These are phyloP conservation scores for Tetraselmis chui DNA, from an alignment of 139 green algal genomes.

Conservation along the genomic window DNA sequence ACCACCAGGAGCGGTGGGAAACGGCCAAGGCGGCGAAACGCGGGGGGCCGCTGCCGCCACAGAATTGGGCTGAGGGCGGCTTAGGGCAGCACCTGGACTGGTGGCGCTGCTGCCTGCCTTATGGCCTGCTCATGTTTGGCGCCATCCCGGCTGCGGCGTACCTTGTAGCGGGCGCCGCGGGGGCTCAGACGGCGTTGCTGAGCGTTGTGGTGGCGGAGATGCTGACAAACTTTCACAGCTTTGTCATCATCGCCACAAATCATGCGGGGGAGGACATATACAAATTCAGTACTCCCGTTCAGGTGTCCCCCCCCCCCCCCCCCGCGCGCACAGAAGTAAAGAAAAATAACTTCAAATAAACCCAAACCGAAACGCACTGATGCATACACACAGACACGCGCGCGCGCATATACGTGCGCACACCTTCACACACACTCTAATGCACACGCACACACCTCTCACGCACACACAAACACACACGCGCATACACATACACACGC, in stretches of 20 bases:
- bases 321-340: no score
- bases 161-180: constrained; percentile 7
- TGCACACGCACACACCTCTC: no score
- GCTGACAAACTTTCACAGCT: constrained; percentile 29
- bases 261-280: constrained; percentile 28
- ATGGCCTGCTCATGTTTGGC: background rate
- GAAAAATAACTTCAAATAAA: no score
- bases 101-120: background rate
- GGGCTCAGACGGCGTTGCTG: background rate
- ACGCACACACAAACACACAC: no score
- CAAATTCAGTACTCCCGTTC: constrained; percentile 16
- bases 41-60: background rate
- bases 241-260: constrained; percentile 31
- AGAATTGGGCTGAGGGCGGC: background rate
- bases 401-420: no score
- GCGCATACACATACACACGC: no score
- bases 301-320: background rate
- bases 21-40: constrained; percentile 8
- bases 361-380: no score
- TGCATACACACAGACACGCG: no score
- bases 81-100: background rate
- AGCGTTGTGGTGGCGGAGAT: constrained; percentile 18
- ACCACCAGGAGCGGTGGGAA: constrained; percentile 11
- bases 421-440: background rate
- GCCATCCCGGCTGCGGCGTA: background rate